Evolutionary conservation across 2,329 filamentous ascomycete genomes (phyloP), one percentile per base, ranked within the genome.

Genomic region (Colletotrichum sp.): DNA sequence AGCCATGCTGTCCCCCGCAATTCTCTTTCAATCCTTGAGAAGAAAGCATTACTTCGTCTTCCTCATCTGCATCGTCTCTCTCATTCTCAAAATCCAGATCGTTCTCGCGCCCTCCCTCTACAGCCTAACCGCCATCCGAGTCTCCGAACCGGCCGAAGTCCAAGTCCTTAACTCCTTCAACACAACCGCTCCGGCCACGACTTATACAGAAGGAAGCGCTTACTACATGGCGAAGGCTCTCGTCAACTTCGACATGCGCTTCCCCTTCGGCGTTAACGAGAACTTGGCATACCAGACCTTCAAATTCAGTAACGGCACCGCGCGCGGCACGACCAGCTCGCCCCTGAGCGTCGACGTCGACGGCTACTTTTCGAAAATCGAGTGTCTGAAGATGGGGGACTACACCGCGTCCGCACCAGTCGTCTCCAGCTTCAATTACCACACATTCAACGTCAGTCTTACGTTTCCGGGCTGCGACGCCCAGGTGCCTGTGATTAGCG

Each of bases 31-130:
- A 9, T 68, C 66, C 5, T 10, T 68, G 21, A 30, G 6, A 59
- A 13, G 30, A 21, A n/a, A 15, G 13, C 52, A 60, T n/a, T 68
- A 39, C 21, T 16, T 68, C 8, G 66, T 68, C 8, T 68, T 57
- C 9, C 18, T 39, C 3, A 32, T 59, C 8, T 21, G 21, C 1
- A 7, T 68, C 2, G 21, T 21, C 5, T 68, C 49, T 15, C 9
- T 59, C 15, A n/a, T 68, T 3, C 52, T 60, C 49, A 68, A 68
- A 15, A 36, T 59, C 30, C 49, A 59, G 12, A 68, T 68, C 9
- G 52, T 55, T 8, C 66, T 68, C 2, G 66, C 52, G 9, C 66
- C 52, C 2, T 32, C 30, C 10, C 24, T 68, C 3, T 68, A 57
- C 52, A 68, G 52, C 10, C n/a, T 55, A 8, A 7, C 39, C 8